A percentile compares a stretch with the other conserved stretches of the same genome.
phyloP scores from a whole-genome alignment of 306 rosid genomes.

The Oemleria cerasiformis region DNA sequence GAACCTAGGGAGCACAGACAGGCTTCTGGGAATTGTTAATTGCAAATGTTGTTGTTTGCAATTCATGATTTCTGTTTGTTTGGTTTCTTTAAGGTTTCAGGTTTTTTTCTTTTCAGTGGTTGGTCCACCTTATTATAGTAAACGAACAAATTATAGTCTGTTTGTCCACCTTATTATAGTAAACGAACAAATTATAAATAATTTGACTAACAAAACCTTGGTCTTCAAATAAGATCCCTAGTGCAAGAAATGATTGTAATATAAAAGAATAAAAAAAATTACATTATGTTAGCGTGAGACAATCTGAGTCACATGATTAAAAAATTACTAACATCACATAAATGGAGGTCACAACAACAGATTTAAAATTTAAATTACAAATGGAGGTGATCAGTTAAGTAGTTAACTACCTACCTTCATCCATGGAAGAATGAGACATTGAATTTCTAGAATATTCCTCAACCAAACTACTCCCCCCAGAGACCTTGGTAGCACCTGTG shows the following conservation, averaged over 20 bases:
- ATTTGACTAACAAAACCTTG: too few species aligned
- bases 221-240: neutral
- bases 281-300: neutral
- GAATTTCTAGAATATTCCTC: constrained; percentile 84
- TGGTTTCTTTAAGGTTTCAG: neutral
- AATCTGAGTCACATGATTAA: neutral
- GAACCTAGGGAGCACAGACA: neutral
- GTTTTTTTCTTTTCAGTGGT: neutral
- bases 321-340: constrained; percentile 5
- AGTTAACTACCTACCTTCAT: constrained; percentile 48
- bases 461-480: constrained; percentile 48
- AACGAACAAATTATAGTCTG: too few species aligned
- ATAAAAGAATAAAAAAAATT: neutral
- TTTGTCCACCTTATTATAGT: neutral
- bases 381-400: constrained; percentile 13
- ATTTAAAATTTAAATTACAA: neutral
- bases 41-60: neutral
- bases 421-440: constrained; percentile 68
- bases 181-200: too few species aligned
- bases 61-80: constrained; percentile 1
- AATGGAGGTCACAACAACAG: neutral
- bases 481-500: constrained; percentile 40
- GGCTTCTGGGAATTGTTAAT: constrained; percentile 16
- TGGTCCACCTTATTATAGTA: constrained; percentile 11
- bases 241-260: neutral